These are phyloP conservation scores for Kuraishia hungarica DNA, from an alignment of 805 yeast genomes.

Conservation along the genomic window DNA sequence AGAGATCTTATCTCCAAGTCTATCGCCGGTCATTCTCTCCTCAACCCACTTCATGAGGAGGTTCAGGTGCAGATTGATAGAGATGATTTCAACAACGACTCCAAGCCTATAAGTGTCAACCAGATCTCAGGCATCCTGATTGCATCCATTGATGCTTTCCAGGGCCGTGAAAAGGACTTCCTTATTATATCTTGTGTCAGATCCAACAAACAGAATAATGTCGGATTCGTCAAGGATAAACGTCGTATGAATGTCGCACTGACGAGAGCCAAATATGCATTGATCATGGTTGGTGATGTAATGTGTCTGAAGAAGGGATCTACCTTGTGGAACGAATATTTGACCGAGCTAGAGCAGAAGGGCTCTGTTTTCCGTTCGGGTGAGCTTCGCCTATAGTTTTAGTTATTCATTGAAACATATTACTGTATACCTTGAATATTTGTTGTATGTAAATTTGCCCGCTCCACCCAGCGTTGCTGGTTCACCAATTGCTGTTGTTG, in stretches of 20 bases:
- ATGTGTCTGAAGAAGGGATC: slow-evolving; percentile 25
- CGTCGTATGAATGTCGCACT: slow-evolving; percentile 84
- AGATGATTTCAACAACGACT: slow-evolving; percentile 43
- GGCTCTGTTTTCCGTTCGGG: background rate
- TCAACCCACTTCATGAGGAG: slow-evolving; percentile 44
- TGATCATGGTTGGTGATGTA: slow-evolving; percentile 57
- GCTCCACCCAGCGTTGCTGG: no score
- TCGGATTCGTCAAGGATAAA: slow-evolving; percentile 81
- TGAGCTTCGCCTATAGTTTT: background rate
- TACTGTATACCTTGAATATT: no score
- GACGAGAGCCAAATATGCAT: slow-evolving; percentile 80
- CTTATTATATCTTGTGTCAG: slow-evolving; percentile 44
- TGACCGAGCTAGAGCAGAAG: background rate
- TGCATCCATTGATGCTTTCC: slow-evolving; percentile 66
- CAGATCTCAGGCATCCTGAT: slow-evolving; percentile 35
- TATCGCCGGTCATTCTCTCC: slow-evolving; percentile 38
- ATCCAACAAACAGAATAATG: slow-evolving; percentile 62
- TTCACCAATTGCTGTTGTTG: no score
- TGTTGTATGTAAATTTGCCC: no score
- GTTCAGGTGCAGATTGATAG: slow-evolving; percentile 49
- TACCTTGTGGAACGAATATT: background rate
- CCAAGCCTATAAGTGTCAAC: slow-evolving; percentile 40
- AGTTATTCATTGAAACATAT: no score
- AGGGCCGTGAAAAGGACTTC: slow-evolving; percentile 49
- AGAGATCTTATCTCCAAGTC: slow-evolving; percentile 49